Conservation (phyloP, 2,329 filamentous ascomycete species). For the Metarhizium brunneum region DNA sequence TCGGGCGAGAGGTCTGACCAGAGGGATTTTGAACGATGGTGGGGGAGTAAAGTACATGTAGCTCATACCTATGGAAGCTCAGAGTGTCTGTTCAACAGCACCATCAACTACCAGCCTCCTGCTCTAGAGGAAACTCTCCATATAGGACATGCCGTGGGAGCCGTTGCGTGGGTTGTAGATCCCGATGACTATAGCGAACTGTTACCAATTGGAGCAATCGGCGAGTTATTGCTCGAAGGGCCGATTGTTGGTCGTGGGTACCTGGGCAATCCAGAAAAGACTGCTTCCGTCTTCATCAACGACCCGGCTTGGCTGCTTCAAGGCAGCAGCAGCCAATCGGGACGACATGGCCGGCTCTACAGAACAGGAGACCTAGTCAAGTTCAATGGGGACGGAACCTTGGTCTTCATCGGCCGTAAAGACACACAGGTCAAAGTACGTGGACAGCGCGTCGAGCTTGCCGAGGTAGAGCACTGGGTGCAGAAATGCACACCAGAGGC, state of each 20-base stretch:
- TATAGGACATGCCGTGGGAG: not conserved
- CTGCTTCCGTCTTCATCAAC: constrained; percentile 20
- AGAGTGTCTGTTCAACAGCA: not conserved
- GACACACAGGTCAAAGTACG: not conserved
- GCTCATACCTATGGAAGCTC: not conserved
- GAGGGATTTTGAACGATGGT: not conserved
- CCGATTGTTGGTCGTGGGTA: constrained; percentile 15
- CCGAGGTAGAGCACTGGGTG: constrained; percentile 4
- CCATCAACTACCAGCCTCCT: too few relatives aligned
- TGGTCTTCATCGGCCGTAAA: not conserved
- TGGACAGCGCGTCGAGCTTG: constrained; percentile 4
- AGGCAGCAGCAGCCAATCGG: too few relatives aligned
- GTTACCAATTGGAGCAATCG: constrained; percentile 11
- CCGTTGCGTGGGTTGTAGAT: constrained; percentile 13
- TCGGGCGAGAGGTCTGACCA: not conserved
- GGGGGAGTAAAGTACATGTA: not conserved
- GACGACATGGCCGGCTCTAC: not conserved
- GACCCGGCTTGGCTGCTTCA: constrained; percentile 29
- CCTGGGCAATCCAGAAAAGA: constrained; percentile 13
- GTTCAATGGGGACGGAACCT: not conserved
- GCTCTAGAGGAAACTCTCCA: not conserved
- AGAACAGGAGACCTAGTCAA: not conserved
- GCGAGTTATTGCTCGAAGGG: constrained; percentile 19
- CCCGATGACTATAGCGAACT: constrained; percentile 10
- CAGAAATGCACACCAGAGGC: not conserved